Base-by-base conservation (phyloP, 2,329 filamentous ascomycete species). In the Cercospora sesami region DNA sequence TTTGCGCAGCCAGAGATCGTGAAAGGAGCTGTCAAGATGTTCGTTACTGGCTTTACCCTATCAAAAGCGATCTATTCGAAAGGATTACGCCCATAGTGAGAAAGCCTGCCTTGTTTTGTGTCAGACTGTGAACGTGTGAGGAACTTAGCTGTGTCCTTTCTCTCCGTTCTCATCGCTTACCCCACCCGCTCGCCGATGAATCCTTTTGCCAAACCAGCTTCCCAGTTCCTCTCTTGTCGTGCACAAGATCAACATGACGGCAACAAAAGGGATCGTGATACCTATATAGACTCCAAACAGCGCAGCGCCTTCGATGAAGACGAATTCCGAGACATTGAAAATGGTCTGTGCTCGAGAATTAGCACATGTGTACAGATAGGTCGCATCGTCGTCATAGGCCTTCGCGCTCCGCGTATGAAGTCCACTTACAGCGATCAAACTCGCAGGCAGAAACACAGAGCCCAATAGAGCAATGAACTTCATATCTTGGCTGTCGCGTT, bases 401-500 rank as follows among this genome's bases (percentile, higher is more conserved):
- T 36, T 36, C 31, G 12, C 31, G 31, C 31, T 14, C 5, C 31
- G 31, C 12, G 31, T 14, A 36, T 14, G 31, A 36, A 12, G 31
- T 18, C 39, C 16, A 18, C 39, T 45, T 5, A 45, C 39, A 45
- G 39, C 39, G 8, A 45, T 18, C 10, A 72, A 42, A 16, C 67
- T 70, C 3, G 72, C 72, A 1, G 72, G 72, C 16, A 73, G 63
- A 26, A 73, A 73, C n/a, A 73, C 61, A 2, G 72, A 73, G 16
- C 72, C 72, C 4, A 73, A 36, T 0, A 73, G 59, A 4, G 71
- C 70, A 10, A 72, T 71, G 48, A 71, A 73, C 45, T 70, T 73
- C 72, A 72, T 72, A 16, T 72, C 72, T 60, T 69, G 61, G 53
- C 69, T 72, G 23, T 73, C 72, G n/a, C 64, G 66, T 30, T 72